These are phyloP conservation scores for Tripterygium wilfordii DNA, from an alignment of 177 flowering plant genomes.

Conservation along the genomic window DNA sequence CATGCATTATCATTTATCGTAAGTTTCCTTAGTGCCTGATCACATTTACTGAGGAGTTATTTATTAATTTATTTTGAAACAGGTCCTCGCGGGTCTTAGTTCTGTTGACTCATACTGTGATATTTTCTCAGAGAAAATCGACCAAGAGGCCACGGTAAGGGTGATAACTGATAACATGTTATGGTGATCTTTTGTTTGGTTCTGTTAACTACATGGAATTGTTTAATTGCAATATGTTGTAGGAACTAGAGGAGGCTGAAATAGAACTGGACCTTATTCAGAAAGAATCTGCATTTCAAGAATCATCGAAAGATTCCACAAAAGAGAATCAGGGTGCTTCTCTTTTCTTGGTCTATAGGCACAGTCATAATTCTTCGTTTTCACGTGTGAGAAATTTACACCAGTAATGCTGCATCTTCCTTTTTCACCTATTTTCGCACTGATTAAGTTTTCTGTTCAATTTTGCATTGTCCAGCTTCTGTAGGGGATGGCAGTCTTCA, in stretches of 20 bases:
- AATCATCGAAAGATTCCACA: constrained; percentile 25
- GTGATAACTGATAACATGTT: background rate
- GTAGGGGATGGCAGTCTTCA: constrained; percentile 50
- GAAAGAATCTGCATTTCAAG: constrained; percentile 33
- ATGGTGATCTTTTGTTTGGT: background rate
- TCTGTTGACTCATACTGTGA: constrained; percentile 64
- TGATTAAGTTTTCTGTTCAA: background rate
- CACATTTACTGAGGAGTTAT: background rate
- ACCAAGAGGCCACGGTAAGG: constrained; percentile 55
- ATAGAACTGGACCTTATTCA: constrained; percentile 71
- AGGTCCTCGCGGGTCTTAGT: constrained; percentile 70
- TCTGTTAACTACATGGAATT: background rate
- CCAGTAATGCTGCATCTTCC: no score
- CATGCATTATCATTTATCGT: no score
- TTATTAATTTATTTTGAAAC: constrained; percentile 9
- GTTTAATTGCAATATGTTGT: constrained; percentile 7
- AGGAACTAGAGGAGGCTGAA: constrained; percentile 92
- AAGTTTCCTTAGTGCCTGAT: background rate
- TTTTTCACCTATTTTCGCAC: no score
- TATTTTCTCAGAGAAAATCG: constrained; percentile 49
- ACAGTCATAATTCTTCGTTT: no score
- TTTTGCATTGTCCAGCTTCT: constrained; percentile 28
- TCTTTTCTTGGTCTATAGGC: no score
- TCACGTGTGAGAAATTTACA: no score
- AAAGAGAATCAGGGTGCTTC: constrained; percentile 22